Evolutionary conservation across 1,139 yeast genomes (phyloP).

Genomic region (Kodamaea sp.): DNA sequence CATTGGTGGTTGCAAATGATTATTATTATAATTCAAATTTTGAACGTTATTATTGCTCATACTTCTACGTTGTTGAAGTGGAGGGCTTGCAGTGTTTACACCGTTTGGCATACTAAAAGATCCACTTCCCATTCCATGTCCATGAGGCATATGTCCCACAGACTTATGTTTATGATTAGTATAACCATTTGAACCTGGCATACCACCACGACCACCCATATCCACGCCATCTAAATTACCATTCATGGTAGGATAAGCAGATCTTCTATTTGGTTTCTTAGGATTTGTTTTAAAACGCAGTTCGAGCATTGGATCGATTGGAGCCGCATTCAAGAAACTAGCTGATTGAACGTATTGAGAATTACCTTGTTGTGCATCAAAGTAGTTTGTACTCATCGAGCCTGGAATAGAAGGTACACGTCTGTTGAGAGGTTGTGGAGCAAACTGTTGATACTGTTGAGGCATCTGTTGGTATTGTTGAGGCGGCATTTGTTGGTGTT

Average conservation of each 20-base stretch:
- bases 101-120: background rate
- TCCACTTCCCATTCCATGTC: background rate
- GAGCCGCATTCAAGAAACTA: conserved; percentile 21
- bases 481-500: conserved; percentile 1
- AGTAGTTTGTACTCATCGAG: conserved; percentile 14
- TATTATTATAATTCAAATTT: conserved; percentile 6
- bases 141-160: conserved; percentile 9
- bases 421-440: conserved; percentile 5
- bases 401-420: conserved; percentile 16
- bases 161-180: conserved; percentile 15
- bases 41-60: conserved; percentile 10
- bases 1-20: conserved; percentile 27
- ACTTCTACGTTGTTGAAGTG: conserved; percentile 17
- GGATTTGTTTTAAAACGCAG: conserved; percentile 25
- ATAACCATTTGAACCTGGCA: conserved; percentile 35
- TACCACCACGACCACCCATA: conserved; percentile 51
- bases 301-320: conserved; percentile 28
- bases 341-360: conserved; percentile 6
- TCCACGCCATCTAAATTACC: conserved; percentile 37
- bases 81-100: conserved; percentile 6
- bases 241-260: conserved; percentile 32
- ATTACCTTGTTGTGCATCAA: conserved; percentile 7
- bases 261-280: conserved; percentile 34
- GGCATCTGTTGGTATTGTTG: conserved; percentile 2
- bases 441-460: conserved; percentile 7